Evolutionary conservation across 2,329 filamentous ascomycete species (phyloP), one percentile per base, ranked within the genome.

Genomic region (Aspergillus intermedius): DNA sequence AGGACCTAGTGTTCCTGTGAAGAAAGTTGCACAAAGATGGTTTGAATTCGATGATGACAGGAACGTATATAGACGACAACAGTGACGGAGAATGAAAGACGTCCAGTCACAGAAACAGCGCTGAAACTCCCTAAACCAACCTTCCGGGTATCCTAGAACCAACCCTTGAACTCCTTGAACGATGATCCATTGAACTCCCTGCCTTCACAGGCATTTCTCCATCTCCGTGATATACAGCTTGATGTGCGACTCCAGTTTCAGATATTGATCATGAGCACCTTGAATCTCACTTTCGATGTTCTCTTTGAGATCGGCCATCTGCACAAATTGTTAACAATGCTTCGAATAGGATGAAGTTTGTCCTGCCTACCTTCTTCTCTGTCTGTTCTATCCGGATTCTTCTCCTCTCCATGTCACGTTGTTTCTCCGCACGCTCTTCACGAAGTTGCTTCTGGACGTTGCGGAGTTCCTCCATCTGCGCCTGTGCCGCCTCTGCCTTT

Each of bases 291-390:
- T 91, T 65, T 97, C 91, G 54, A 98, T 95, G 61, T 93, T 94
- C 67, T 97, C 93, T 66, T 96, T 97, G 58, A 98, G 78, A 69
- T 98, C 93, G 43, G 87, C 83, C 91, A 97, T 98, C 91, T 96
- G 56, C 17, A 50, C 23, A 43, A 21, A 25, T 64, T 57, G 65
- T 60, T 54, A 51, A 41, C 32, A 13, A n/a, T 22, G n/a, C 35
- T 15, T 25, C 21, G 22, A 19, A 43, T 28, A 5, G 28, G 13
- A 17, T 6, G 4, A 0, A 8, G 45, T 8, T 4, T 41, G 5
- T 6, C 7, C 5, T 50, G 23, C 64, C 75, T 75, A 90, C 90
- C 87, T 97, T 97, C 75, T 97, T 97, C 79, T 97, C 91, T 7
- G 89, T 95, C 74, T 96, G 90, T 72, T 98, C 93, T 55, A 98